Conservation (phyloP, 2,329 filamentous ascomycete genomes). For the Rhinocladiella similis region DNA sequence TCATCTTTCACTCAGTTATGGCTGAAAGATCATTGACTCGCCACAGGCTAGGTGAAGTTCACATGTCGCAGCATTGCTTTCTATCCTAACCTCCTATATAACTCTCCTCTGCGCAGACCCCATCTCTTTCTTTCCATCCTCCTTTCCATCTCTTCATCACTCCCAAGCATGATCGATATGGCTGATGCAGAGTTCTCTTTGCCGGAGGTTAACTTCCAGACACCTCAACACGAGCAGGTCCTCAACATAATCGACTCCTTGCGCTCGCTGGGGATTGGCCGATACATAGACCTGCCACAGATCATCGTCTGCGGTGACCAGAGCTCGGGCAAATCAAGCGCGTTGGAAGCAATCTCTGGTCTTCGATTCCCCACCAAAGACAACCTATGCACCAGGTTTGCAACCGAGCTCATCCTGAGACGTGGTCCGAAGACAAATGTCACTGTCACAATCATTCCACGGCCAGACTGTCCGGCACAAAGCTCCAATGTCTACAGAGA, state of each 20-base stretch:
- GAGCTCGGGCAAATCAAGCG: conserved; percentile 64
- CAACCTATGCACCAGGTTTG: conserved; percentile 60
- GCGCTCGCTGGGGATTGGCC: conserved; percentile 50
- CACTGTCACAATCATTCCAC: conserved; percentile 46
- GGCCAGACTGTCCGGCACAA: conserved; percentile 25
- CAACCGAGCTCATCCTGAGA: conserved; percentile 60
- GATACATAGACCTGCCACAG: conserved; percentile 52
- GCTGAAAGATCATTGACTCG: too few relatives aligned
- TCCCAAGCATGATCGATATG: neutral
- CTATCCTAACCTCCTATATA: too few relatives aligned
- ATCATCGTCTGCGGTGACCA: conserved; percentile 63
- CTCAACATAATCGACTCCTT: conserved; percentile 57
- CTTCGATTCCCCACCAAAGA: conserved; percentile 60
- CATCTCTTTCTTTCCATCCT: neutral
- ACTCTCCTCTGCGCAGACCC: neutral
- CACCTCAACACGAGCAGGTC: conserved; percentile 40
- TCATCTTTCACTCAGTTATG: too few relatives aligned
- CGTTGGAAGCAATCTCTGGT: conserved; percentile 63
- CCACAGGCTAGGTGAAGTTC: too few relatives aligned
- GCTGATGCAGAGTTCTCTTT: neutral
- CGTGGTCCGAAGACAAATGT: conserved; percentile 39
- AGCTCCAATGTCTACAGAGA: conserved; percentile 26
- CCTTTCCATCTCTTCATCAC: neutral
- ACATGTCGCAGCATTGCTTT: too few relatives aligned
- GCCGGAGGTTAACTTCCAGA: conserved; percentile 12